A percentile compares a stretch with the other conserved stretches of the same genome.
phyloP scores from a whole-genome alignment of 495 filamentous ascomycete genomes.

The Lophium mytilinum region DNA sequence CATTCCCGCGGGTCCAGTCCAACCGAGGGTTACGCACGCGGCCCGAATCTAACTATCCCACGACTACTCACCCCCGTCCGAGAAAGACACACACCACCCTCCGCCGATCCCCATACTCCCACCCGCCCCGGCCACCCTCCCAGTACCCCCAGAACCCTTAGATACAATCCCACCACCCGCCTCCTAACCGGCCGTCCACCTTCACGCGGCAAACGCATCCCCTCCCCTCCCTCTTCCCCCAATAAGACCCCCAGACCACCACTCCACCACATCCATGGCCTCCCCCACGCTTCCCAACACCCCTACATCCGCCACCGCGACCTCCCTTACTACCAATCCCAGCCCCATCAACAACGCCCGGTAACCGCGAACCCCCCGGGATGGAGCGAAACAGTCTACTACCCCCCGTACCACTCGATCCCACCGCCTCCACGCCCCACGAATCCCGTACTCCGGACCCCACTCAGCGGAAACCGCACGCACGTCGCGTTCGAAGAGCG shows the following conservation, averaged over 20 bases:
- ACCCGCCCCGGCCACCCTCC: no score
- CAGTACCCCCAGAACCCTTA: no score
- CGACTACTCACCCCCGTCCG: no score
- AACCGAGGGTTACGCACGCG: no score
- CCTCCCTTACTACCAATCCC: not conserved
- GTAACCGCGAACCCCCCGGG: not conserved
- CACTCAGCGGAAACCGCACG: not conserved
- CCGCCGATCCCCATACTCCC: no score
- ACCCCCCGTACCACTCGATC: not conserved
- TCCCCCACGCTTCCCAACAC: not conserved
- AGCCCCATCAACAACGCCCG: not conserved
- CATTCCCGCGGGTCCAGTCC: no score
- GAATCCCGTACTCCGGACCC: conserved; percentile 27
- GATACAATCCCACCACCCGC: no score
- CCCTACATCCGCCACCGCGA: not conserved
- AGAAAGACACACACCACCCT: no score
- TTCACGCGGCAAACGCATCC: no score
- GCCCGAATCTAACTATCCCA: no score
- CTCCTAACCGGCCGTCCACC: no score
- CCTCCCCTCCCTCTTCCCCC: no score
- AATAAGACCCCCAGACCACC: not conserved
- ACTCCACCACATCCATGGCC: not conserved
- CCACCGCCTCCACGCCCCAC: not conserved
- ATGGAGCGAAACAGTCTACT: not conserved
- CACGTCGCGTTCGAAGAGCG: not conserved